Evolutionary conservation across 345 rosid genomes (phyloP), one percentile per base, ranked within the genome.

Genomic region (Lepidium africanum): DNA sequence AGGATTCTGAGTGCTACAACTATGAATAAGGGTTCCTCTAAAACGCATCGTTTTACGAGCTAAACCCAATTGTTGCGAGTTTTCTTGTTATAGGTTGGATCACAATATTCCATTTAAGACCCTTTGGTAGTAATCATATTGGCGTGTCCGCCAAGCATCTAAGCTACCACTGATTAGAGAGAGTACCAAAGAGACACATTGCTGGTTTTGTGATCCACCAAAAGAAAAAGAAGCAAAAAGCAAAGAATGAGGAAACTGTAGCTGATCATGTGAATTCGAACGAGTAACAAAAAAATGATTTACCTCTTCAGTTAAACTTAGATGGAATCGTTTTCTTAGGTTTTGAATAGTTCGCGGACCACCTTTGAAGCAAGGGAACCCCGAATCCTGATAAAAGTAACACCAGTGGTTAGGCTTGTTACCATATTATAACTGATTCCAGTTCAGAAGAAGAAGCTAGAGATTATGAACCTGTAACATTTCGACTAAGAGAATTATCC

Each of bases 111-210:
- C 99, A 80, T 95, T 95, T 78, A 95, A 78, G 42, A 95, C 97
- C 71, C 86, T 85, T 77, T 95, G 99, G 77, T 95, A 95, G 77
- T 95, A 95, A 77, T 95, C 99, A 54, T 95, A 95, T 38, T 95
- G 99, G 43, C 99, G 84, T 15, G 97, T 91, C 70, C 99, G 81
- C 99, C 99, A 95, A 16, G 99, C 99, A 85, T 95, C 99, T 82
- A 95, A 77, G 81, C 97, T 95, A 81, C 92, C 91, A 78, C 99
- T 86, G 81, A 95, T 95, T 59, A 95, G 88, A 64, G 97, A 89
- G 12, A 95, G 96, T 79, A 95, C 97, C 90, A 87, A 82, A 32
- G 99, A 95, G 46, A 95, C 99, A 48, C 97, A 95, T 86, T 95
- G 99, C 99, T 95, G 90, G 36, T 71, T 60, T 70, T 27, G 54